Conservation (phyloP, 2,329 filamentous ascomycete genomes). For the Stagonosporopsis cucurbitacearum region DNA sequence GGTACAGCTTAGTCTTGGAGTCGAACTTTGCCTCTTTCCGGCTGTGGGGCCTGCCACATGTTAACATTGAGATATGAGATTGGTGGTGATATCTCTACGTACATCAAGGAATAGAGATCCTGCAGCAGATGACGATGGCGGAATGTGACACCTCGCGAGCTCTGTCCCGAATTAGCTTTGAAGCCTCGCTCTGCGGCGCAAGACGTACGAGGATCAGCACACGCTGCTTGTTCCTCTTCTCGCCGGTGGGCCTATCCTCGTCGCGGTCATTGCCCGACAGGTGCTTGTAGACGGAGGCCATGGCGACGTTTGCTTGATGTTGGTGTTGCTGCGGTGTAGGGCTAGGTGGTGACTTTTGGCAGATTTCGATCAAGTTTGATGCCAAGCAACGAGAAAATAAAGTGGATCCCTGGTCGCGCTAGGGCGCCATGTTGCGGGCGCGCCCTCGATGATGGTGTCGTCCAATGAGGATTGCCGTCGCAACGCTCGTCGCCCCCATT, state of each 20-base stretch:
- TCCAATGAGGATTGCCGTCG: slow-evolving; percentile 26
- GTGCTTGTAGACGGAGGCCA: slow-evolving; percentile 65
- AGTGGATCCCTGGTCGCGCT: neutral
- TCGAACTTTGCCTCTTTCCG: slow-evolving; percentile 97
- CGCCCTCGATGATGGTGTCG: slow-evolving; percentile 30
- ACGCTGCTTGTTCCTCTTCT: slow-evolving; percentile 59
- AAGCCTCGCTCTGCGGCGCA: slow-evolving; percentile 5
- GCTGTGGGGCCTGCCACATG: slow-evolving; percentile 68
- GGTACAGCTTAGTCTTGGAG: slow-evolving; percentile 81
- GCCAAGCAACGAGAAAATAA: slow-evolving; percentile 27
- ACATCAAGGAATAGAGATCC: slow-evolving; percentile 83
- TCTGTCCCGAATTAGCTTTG: slow-evolving; percentile 49
- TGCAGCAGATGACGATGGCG: slow-evolving; percentile 94
- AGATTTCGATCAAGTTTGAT: slow-evolving; percentile 38
- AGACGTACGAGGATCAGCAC: slow-evolving; percentile 74
- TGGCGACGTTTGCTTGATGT: slow-evolving; percentile 37
- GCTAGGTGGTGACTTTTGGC: slow-evolving; percentile 17
- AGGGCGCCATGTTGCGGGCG: slow-evolving; percentile 23
- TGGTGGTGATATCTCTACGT: neutral
- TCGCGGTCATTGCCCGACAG: slow-evolving; percentile 52
- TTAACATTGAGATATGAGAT: neutral
- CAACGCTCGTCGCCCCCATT: slow-evolving; percentile 20
- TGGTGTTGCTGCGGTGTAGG: slow-evolving; percentile 17
- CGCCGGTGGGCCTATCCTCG: slow-evolving; percentile 44
- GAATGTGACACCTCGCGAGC: slow-evolving; percentile 89